These are phyloP conservation scores for Aspergillus novoparasiticus DNA, from an alignment of 2,329 filamentous ascomycete genomes.

Conservation along the genomic window DNA sequence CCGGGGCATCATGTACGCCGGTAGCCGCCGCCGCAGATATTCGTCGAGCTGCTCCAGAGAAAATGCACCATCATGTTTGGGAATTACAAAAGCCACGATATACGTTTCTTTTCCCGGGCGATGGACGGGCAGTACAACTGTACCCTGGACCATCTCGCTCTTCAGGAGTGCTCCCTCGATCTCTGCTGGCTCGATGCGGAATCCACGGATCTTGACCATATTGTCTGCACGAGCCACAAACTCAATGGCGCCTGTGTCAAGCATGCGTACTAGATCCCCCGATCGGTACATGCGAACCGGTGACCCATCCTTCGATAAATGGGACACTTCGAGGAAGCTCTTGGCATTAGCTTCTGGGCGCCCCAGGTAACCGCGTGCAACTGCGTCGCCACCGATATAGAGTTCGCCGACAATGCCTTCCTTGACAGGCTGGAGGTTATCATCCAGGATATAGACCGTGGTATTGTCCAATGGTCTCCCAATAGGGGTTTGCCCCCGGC, in stretches of 20 bases:
- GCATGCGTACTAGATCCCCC: not conserved
- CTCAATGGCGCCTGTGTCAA: not conserved
- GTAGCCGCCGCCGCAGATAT: not conserved
- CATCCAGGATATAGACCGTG: not conserved
- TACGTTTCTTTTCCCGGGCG: not conserved
- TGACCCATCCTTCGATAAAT: not conserved
- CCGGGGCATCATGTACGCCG: not conserved
- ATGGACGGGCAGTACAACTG: not conserved
- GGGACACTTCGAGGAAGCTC: not conserved
- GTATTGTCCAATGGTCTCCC: not conserved
- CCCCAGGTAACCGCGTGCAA: constrained; percentile 1
- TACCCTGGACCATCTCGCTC: not conserved
- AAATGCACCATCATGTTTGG: not conserved
- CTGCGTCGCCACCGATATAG: not conserved
- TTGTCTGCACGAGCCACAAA: not conserved
- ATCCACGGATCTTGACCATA: constrained; percentile 4
- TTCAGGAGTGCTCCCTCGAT: constrained; percentile 63
- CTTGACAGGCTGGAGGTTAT: not conserved
- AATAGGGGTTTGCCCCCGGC: not conserved
- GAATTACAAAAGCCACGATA: not conserved
- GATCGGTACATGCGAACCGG: not conserved
- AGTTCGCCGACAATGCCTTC: not conserved
- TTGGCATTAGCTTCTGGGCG: not conserved
- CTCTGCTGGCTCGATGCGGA: not conserved
- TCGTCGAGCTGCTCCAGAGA: not conserved